A percentile compares a stretch with the other conserved stretches of the same genome.
These are phyloP conservation scores for Xylaria sp. DNA, from an alignment of 2,329 filamentous ascomycete species.

Conservation along the genomic window DNA sequence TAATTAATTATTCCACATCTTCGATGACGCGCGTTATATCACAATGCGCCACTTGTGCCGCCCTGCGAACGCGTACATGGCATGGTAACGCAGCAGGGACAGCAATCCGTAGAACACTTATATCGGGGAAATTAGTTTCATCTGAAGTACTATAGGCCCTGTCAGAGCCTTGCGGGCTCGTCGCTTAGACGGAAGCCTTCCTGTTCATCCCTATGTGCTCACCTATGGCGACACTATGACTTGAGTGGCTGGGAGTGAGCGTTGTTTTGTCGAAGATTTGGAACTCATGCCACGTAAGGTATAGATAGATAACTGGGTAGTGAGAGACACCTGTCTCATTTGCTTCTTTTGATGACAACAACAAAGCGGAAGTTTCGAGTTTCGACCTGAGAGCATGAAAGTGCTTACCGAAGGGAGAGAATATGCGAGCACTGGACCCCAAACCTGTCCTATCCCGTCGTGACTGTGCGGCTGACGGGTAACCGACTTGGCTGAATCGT, in stretches of 20 bases:
- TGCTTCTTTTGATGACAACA: background rate
- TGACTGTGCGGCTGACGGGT: constrained; percentile 15
- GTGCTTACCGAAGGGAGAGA: background rate
- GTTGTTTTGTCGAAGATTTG: constrained; percentile 11
- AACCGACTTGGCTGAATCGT: constrained; percentile 18
- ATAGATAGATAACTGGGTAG: background rate
- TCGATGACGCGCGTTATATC: constrained; percentile 1
- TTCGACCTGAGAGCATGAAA: background rate
- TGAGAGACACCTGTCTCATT: constrained; percentile 13
- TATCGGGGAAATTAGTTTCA: constrained; percentile 18
- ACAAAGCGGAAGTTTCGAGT: background rate
- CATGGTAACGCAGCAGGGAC: constrained; percentile 5
- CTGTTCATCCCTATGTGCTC: constrained; percentile 23
- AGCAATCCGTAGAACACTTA: constrained; percentile 19
- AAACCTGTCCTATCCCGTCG: constrained; percentile 8
- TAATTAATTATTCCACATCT: constrained; percentile 8
- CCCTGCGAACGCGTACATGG: constrained; percentile 15
- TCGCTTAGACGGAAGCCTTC: constrained; percentile 9
- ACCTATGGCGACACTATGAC: background rate
- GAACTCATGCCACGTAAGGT: constrained; percentile 24
- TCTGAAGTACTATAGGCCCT: constrained; percentile 4
- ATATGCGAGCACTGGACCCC: constrained; percentile 1
- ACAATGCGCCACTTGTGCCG: constrained; percentile 16
- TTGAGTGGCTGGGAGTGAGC: background rate
- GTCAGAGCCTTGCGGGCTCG: constrained; percentile 16